Evolutionary conservation across 495 filamentous ascomycete species (phyloP), one percentile per base, ranked within the genome.

Genomic region (Chaetomidium leptoderma): DNA sequence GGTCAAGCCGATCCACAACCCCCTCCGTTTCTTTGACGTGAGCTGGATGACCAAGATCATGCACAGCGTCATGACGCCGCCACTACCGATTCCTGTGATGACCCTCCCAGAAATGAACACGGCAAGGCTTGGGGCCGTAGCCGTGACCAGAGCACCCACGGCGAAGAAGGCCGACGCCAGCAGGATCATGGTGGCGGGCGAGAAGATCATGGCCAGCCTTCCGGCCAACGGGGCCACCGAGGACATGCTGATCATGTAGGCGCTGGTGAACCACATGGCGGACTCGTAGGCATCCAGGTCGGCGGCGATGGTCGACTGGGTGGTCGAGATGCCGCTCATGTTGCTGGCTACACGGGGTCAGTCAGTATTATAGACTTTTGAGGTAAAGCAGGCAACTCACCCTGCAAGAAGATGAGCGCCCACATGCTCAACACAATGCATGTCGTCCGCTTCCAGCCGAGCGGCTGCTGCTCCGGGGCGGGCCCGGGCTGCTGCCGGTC

Each of bases 251-350:
- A 92, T 89, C 70, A 86, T 69, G 66, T 87, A 91, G 1, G 86
- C 72, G 26, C 84, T 85, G 7, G 86, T 89, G 60, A 92, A 87
- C 88, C 88, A 92, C 60, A 81, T 85, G 19, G 82, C 83, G 43
- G 83, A 70, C 26, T 82, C 81, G 65, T 87, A 91, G 9, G 86
- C 81, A 75, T 90, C 77, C 1, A 91, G 72, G 56, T 90, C 87
- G 19, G 76, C 76, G 1, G 87, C 86, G 61, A 92, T 89, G 37
- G 74, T 72, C 2, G 83, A 86, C 69, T 90, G 87, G 2, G 84
- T 86, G 26, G 88, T 91, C 6, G 85, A 70, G 58, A 92, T 83
- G 62, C 88, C 83, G 27, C 82, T 85, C 76, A 90, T 88, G 69
- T 92, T 91, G 60, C 78, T 81, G 4, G 84, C 84, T 86, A 51